Evolutionary conservation across 108 stramenopile genomes (phyloP).

Genomic region (Cylindrotheca closterium): DNA sequence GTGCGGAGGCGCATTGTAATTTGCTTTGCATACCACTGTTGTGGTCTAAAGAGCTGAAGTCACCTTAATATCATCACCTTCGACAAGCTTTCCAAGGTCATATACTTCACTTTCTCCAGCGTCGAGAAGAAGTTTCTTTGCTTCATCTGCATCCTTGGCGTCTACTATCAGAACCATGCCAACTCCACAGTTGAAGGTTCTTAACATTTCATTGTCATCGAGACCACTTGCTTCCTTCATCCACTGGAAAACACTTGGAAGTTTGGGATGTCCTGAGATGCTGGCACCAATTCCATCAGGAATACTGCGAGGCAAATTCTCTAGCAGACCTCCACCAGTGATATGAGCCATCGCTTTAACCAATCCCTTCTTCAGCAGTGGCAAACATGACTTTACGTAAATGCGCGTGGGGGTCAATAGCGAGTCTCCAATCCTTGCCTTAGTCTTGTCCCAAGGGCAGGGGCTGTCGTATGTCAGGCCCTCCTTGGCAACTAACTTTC

Average conservation of each 20-base stretch:
- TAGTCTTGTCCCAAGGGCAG: constrained; percentile 85
- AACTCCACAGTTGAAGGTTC: constrained; percentile 97
- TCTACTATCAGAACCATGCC: constrained; percentile 95
- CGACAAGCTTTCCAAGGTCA: constrained; percentile 69
- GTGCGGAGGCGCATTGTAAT: too few relatives aligned
- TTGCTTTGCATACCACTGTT: too few relatives aligned
- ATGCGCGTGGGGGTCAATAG: constrained; percentile 95
- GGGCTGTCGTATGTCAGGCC: constrained; percentile 80
- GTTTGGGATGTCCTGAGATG: constrained; percentile 79
- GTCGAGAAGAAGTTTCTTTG: constrained; percentile 57
- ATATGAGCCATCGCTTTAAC: constrained; percentile 95
- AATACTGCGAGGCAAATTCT: constrained; percentile 95
- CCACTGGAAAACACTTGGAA: constrained; percentile 94
- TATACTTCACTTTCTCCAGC: constrained; percentile 75
- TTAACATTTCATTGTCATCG: constrained; percentile 90
- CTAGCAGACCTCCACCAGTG: constrained; percentile 96
- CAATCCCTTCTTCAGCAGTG: constrained; percentile 77
- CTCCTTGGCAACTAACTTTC: constrained; percentile 87
- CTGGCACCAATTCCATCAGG: constrained; percentile 81
- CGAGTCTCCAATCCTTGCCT: constrained; percentile 81
- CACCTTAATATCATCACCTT: constrained; percentile 16
- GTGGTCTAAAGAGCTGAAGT: constrained; percentile 3
- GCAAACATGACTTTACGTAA: constrained; percentile 90
- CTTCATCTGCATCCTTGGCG: constrained; percentile 62
- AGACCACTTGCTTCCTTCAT: constrained; percentile 87